Base-by-base conservation (phyloP, 352 stramenopile species). In the Pythium volutum region DNA sequence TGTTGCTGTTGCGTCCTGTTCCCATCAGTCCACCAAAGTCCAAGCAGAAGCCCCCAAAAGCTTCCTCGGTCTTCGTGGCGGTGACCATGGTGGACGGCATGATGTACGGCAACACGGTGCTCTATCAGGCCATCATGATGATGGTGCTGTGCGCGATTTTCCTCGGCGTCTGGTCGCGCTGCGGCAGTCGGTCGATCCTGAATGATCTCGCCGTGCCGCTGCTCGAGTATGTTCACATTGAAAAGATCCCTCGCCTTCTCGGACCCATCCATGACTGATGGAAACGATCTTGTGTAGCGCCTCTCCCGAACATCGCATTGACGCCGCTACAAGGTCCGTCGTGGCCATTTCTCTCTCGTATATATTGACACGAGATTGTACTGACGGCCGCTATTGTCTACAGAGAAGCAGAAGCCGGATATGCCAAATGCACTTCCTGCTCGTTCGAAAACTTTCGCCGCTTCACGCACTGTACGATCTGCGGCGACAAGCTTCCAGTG, bases 361-460 rank as follows among this genome's bases (percentile, higher is more conserved):
- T 36, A 12, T 36, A 33, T 41, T 26, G 16, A 11, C 25, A 15
- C 47, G 14, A 33, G 42, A 47, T 26, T 18, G 4, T 53, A 5
- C 15, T 41, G 26, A 43, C 43, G 12, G 12, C 16, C 18, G 2
- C 55, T 48, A 15, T 38, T 50, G 2, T 29, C 20, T 8, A 60
- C 56, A 77, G 77, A 63, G 79, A 90, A 61, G 82, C 78, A 2
- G 77, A 85, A 52, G 76, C 61, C 0, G 82, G 82, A 2, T 85
- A 73, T 45, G 72, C 55, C 2, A 55, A 71, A 0, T 91, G 82
- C 56, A 20, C 48, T 0, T 77, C 66, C 20, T 91, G 82, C 42
- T 74, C 66, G 23, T 91, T 91, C 58, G 82, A 89, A 47, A 91
- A 91, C 69, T 91, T 91, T 68, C 81, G 73, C 55, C 75, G 78